A percentile compares a stretch with the other conserved stretches of the same genome.
Conservation (phyloP, 202 grass and related monocot genomes). For the Bolboschoenoplectus hybrid region DNA sequence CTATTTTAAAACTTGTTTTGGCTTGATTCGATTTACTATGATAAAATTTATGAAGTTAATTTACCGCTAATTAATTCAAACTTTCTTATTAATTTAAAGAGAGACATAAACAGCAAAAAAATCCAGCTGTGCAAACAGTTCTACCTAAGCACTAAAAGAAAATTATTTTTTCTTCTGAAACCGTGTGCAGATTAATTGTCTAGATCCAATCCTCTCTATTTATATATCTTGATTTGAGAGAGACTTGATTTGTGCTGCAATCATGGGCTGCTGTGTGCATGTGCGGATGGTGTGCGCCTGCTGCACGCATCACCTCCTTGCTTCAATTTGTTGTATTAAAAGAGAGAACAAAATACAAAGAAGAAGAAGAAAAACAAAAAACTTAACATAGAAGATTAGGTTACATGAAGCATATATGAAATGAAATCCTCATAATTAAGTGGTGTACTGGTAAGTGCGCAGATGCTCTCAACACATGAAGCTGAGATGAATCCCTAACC, state of each 20-base stretch:
- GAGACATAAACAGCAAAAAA: background rate
- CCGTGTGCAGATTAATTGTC: background rate
- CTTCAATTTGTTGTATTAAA: background rate
- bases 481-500: no score
- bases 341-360: no score
- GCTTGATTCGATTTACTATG: no score
- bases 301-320: background rate
- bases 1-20: no score
- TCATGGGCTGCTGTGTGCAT: background rate
- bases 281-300: constrained; percentile 5
- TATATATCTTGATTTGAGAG: background rate
- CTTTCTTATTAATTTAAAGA: background rate
- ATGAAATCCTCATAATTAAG: no score
- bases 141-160: background rate
- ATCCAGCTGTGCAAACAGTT: background rate
- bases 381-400: no score
- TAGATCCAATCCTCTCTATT: background rate
- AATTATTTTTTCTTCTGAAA: constrained; percentile 10
- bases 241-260: constrained; percentile 13
- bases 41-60: background rate
- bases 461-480: no score
- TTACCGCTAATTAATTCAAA: background rate
- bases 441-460: no score
- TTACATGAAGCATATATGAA: no score
- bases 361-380: no score